Base-by-base conservation (phyloP, 169 alveolate genomes). In the Cyclospora cayetanensis region DNA sequence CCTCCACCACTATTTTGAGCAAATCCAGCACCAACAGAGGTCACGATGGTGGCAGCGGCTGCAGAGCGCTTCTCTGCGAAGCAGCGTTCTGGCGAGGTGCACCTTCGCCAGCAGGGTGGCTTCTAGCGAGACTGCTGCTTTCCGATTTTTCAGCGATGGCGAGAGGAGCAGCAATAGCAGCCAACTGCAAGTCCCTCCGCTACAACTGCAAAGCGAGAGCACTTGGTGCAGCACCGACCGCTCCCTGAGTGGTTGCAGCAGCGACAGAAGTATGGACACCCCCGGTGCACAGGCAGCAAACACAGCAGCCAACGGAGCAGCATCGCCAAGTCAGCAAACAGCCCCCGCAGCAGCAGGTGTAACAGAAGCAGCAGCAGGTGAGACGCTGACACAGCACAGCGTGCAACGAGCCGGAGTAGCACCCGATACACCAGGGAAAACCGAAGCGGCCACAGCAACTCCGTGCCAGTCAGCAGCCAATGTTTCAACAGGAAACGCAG, bases 121-220 rank as follows among this genome's bases (percentile, higher is more conserved):
- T 27, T 4, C 22, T 29, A 4, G n/a, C 25, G 37, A 37, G 9
- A 25, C 42, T 65, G 77, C 77, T 65, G 77, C 77, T 65, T 37
- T 42, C 9, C 4, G 11, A 27, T 37, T 46, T 11, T 42, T 65
- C 42, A 65, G 77, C 7, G 77, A n/a, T 29, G 31, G 70, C n/a
- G 70, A 55, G 29, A 65, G 77, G 43, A 65, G 42, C 77, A 65
- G 77, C 77, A 65, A 42, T 42, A 65, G 77, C 77, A 65, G 42
- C 77, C 43, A 65, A 42, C 43, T 65, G 77, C 77, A 29, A 4
- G 31, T 65, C 31, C 77, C 77, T 4, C 20, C 20, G 77, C 41
- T 65, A 42, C 77, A 65, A 20, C 77, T 65, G 77, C 77, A 27
- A 42, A 65, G 77, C 77, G 77, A 65, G 25, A 65, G 77, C 77